A percentile compares a stretch with the other conserved stretches of the same genome.
Evolutionary conservation across 139 green algal genomes (phyloP).

Genomic region (Closterium sp.): DNA sequence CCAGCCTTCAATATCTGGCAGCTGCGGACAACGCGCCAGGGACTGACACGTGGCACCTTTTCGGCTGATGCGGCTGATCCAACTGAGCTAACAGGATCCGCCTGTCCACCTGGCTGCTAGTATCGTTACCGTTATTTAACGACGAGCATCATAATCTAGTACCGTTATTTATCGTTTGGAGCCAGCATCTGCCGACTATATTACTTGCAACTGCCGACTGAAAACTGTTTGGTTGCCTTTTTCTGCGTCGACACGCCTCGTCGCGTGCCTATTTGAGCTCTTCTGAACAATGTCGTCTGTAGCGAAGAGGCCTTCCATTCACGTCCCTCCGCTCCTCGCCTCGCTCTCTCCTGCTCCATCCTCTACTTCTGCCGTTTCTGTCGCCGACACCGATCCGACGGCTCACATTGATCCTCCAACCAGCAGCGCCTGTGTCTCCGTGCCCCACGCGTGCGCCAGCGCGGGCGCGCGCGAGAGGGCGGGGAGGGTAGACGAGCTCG

Average conservation of each 20-base stretch:
- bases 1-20: no score
- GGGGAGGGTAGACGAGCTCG: background rate
- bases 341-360: background rate
- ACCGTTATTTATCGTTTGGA: no score
- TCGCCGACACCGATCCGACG: background rate
- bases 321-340: background rate
- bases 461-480: background rate
- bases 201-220: no score
- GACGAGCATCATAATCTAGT: no score
- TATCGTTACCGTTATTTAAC: no score
- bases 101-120: no score
- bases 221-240: background rate
- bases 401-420: background rate
- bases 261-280: background rate
- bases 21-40: no score
- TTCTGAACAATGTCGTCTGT: background rate
- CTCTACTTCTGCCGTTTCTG: background rate
- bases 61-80: no score
- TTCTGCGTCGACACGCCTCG: background rate
- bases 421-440: background rate
- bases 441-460: background rate
- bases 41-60: no score
- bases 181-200: no score
- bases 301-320: background rate
- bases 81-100: no score